phyloP scores from a whole-genome alignment of 179 eudicot species.

The Vitellaria paradoxa region DNA sequence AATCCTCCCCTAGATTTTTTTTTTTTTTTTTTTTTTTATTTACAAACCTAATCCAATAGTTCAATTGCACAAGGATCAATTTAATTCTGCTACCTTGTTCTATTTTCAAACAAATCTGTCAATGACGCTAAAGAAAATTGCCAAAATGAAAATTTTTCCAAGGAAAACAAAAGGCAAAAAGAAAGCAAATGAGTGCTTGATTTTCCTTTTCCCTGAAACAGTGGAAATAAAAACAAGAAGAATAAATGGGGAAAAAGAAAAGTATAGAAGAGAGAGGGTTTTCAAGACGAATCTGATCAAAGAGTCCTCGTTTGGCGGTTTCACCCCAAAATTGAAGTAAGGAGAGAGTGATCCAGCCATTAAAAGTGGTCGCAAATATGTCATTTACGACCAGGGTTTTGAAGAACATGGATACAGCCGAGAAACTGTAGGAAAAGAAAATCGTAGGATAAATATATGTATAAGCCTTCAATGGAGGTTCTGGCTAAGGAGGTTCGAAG shows the following conservation, averaged over 20 bases:
- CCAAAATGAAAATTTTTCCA: neutral
- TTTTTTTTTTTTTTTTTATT: neutral
- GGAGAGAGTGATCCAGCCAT: constrained; percentile 49
- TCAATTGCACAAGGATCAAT: neutral
- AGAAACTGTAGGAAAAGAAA: too few species aligned
- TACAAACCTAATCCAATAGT: neutral
- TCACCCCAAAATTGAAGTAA: constrained; percentile 55
- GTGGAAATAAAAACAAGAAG: neutral
- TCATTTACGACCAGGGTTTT: constrained; percentile 40
- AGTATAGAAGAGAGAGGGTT: neutral
- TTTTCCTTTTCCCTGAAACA: neutral
- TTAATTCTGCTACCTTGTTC: neutral
- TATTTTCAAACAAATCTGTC: neutral
- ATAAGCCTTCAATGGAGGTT: too few species aligned
- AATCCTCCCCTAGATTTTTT: too few species aligned
- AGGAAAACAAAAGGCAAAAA: neutral
- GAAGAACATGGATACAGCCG: constrained; percentile 33
- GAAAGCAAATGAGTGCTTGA: neutral
- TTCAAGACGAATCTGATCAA: constrained; percentile 48
- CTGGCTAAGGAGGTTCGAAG: too few species aligned
- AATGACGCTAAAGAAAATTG: neutral
- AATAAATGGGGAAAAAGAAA: neutral
- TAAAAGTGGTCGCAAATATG: constrained; percentile 37
- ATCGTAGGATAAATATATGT: too few species aligned
- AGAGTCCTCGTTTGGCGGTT: constrained; percentile 53